Percentiles rank a stretch among this genome's conserved stretches.
phyloP scores from a whole-genome alignment of 2,329 filamentous ascomycete species.

The Knufia fluminis region DNA sequence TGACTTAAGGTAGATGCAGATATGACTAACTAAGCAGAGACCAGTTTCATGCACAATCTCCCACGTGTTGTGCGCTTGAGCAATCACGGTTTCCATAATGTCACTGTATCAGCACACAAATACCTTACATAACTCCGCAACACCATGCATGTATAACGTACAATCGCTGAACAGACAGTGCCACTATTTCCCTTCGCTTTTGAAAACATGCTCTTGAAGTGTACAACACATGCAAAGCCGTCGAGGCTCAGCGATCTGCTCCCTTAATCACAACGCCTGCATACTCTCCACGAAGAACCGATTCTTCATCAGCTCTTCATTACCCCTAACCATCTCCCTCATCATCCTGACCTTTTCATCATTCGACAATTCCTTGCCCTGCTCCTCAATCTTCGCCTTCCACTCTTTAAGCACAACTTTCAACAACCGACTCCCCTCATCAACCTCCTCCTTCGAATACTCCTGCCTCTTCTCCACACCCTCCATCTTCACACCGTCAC shows the following conservation, averaged over 20 bases:
- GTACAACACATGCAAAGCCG: not conserved
- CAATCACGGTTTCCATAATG: no score
- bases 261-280: slow-evolving; percentile 32
- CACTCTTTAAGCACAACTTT: slow-evolving; percentile 76
- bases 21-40: no score
- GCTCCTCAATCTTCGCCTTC: slow-evolving; percentile 64
- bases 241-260: not conserved
- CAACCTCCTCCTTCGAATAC: slow-evolving; percentile 76
- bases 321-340: slow-evolving; percentile 66
- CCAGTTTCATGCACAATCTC: no score
- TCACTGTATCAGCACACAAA: no score
- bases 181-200: not conserved
- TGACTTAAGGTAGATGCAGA: not conserved
- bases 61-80: no score
- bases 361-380: slow-evolving; percentile 48
- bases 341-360: slow-evolving; percentile 71
- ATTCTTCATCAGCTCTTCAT: slow-evolving; percentile 55
- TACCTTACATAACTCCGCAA: no score
- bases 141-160: no score
- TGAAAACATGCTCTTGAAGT: not conserved
- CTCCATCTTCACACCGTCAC: slow-evolving; percentile 37
- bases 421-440: slow-evolving; percentile 74
- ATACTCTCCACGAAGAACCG: slow-evolving; percentile 42
- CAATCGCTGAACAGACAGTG: no score
- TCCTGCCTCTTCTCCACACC: slow-evolving; percentile 32